Base-by-base conservation (phyloP, 139 green algal species). In the Bryopsis sp. region DNA sequence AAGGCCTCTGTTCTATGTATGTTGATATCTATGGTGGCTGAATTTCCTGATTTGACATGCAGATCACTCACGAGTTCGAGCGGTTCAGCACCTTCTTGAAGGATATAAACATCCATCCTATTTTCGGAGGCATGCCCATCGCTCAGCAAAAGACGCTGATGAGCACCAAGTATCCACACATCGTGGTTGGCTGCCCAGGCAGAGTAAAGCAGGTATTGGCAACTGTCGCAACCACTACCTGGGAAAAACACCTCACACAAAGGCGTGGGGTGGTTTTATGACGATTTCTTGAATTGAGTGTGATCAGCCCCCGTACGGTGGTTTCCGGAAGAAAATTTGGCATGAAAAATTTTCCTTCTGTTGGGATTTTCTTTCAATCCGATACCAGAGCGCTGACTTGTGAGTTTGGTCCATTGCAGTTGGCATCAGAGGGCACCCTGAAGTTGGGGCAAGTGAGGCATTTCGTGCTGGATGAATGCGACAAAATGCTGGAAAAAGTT, bases 391-490 rank as follows among this genome's bases (percentile, higher is more conserved):
- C n/a, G n/a, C 19, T 64, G 5, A 39, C 36, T 19, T 46, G 7
- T 39, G 3, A 47, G 8, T 35, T 26, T 31, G 48, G 8, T 68
- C 68, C 22, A 48, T 7, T 37, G 33, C 80, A 90, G 84, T 87
- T 99, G 28, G 89, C 78, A 1, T 83, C 87, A 58, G 80, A 96
- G 64, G 77, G 77, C 31, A 64, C 72, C 22, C 81, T 99, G 31
- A 89, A 95, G 48, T 77, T 99, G 67, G 82, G 79, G 48, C 76
- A 84, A 67, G 78, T 97, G n/a, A 78, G 85, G 2, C 89, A 97
- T 83, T 99, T 99, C 76, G 82, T 99, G 6, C 79, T 99, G 15
- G 95, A 99, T 72, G 95, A 99, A 86, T 99, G 95, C 75, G 95
- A 99, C 83, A 99, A 99, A 82, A 92, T 97, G 88, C 85, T 99